phyloP scores from a whole-genome alignment of 164 flowering plant species.

The Saururus chinensis region DNA sequence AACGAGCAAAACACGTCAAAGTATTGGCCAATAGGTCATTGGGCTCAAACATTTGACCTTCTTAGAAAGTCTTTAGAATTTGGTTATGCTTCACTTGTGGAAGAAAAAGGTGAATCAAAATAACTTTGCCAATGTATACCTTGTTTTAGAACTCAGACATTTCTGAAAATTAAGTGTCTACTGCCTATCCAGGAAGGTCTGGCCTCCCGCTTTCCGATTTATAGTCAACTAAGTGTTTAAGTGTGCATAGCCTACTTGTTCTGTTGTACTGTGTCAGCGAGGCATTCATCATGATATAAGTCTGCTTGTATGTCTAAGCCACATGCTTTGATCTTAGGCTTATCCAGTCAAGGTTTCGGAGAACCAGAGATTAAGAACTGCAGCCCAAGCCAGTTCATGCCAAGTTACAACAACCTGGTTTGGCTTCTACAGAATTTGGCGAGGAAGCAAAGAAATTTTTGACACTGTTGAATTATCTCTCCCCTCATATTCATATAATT shows the following conservation, averaged over 20 bases:
- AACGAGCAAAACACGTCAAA: no score
- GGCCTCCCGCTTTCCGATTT: no score
- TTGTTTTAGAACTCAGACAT: no score
- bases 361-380: slow-evolving; percentile 27
- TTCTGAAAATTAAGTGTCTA: no score
- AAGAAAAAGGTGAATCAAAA: no score
- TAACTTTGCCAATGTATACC: no score
- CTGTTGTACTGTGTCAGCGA: not conserved
- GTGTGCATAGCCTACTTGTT: not conserved
- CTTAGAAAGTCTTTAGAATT: no score
- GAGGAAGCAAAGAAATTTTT: slow-evolving; percentile 48
- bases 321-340: slow-evolving; percentile 32
- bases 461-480: slow-evolving; percentile 74
- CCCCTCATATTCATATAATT: slow-evolving; percentile 68
- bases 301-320: not conserved
- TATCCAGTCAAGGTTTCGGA: slow-evolving; percentile 39
- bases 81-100: no score
- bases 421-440: slow-evolving; percentile 64
- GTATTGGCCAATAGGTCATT: no score
- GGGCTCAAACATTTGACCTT: no score
- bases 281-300: not conserved
- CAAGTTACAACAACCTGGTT: slow-evolving; percentile 90
- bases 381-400: slow-evolving; percentile 60
- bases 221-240: no score
- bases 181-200: no score